These are phyloP conservation scores for Hemerocallis citrina DNA, from an alignment of 106 monocot species.

Conservation along the genomic window DNA sequence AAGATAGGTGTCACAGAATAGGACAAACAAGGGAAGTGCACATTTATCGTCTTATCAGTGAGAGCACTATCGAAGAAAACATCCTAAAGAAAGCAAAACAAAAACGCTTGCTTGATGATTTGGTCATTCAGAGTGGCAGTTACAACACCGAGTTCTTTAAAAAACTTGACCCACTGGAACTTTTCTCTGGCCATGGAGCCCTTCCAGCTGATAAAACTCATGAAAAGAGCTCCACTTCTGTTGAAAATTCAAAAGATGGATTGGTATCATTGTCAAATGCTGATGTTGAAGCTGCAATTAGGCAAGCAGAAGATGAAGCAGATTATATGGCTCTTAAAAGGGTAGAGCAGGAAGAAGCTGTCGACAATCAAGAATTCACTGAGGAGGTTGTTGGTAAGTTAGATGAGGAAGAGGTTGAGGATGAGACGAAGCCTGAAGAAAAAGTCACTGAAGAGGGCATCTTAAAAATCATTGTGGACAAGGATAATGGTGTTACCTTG, in stretches of 20 bases:
- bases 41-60: constrained; percentile 91
- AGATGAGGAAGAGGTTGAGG: constrained; percentile 97
- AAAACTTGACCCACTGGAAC: constrained; percentile 92
- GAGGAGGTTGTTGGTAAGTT: constrained; percentile 70
- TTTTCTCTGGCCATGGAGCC: constrained; percentile 67
- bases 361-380: constrained; percentile 96
- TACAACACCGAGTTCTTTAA: constrained; percentile 98
- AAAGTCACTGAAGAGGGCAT: constrained; percentile 24
- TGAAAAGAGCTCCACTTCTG: constrained; percentile 18
- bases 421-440: constrained; percentile 58
- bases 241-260: constrained; percentile 27
- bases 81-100: constrained; percentile 99
- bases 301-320: constrained; percentile 95
- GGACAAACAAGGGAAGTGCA: constrained; percentile 98
- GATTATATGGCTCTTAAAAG: constrained; percentile 99
- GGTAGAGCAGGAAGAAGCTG: constrained; percentile 90
- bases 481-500: constrained; percentile 7
- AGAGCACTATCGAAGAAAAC: constrained; percentile 96
- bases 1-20: constrained; percentile 98
- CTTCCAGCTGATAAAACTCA: constrained; percentile 25
- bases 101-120: constrained; percentile 91
- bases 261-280: constrained; percentile 56
- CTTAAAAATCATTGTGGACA: constrained; percentile 14
- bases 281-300: constrained; percentile 96
- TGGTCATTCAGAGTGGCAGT: constrained; percentile 97